Conservation (phyloP, 768 basidiomycete species). For the Leccinum ochraceum region DNA sequence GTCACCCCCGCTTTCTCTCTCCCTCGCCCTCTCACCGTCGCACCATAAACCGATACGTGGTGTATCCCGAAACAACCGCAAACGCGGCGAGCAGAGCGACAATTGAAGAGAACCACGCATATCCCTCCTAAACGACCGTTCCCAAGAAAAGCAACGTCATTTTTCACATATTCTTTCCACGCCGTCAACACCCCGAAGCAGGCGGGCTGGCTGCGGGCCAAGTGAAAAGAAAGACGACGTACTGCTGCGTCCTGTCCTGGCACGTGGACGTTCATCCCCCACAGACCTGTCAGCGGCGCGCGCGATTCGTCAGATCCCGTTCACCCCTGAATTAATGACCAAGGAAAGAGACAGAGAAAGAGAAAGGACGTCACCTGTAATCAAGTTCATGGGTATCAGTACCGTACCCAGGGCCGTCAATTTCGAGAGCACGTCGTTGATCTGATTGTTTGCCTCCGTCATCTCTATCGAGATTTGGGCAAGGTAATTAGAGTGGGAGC, state of each 20-base stretch:
- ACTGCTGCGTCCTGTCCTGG: constrained; percentile 74
- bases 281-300: constrained; percentile 55
- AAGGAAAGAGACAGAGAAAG: not conserved
- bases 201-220: not conserved
- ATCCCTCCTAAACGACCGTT: constrained; percentile 39
- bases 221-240: not conserved
- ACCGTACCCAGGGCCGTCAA: constrained; percentile 97
- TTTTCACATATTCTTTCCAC: not conserved
- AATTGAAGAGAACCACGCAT: constrained; percentile 87
- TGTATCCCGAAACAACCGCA: constrained; percentile 78
- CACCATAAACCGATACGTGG: constrained; percentile 77
- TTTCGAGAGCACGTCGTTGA: constrained; percentile 97
- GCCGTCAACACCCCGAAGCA: not conserved
- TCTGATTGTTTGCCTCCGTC: constrained; percentile 99
- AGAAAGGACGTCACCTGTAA: constrained; percentile 64
- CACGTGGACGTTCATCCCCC: constrained; percentile 99
- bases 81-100: constrained; percentile 79
- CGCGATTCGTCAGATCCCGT: not conserved
- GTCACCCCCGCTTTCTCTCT: not conserved
- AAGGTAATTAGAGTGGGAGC: constrained; percentile 98
- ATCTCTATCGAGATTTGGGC: constrained; percentile 99
- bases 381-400: constrained; percentile 94
- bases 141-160: not conserved
- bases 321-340: not conserved
- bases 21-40: constrained; percentile 27